phyloP scores from a whole-genome alignment of 148 eudicot species.

The Nepenthes mirabilis region DNA sequence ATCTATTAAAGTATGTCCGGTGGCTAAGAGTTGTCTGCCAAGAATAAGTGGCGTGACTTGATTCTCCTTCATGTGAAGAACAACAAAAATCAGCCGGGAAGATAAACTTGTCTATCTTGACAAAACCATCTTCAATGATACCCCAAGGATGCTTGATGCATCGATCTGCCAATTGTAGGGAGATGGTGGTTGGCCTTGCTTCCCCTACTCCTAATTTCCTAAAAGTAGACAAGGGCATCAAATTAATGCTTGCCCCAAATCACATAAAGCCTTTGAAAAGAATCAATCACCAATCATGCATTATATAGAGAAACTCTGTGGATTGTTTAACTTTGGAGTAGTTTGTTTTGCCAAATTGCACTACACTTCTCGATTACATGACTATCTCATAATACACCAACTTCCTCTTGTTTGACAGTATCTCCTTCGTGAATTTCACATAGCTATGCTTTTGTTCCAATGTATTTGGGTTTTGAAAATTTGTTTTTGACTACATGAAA shows the following conservation, averaged over 20 bases:
- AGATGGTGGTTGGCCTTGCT: neutral
- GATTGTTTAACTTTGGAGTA: neutral
- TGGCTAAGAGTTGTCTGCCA: neutral
- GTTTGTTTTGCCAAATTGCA: neutral
- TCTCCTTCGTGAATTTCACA: neutral
- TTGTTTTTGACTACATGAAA: too few species aligned
- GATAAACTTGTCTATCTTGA: neutral
- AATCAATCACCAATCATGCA: neutral
- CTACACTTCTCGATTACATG: neutral
- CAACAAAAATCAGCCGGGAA: neutral
- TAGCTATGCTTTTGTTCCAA: neutral
- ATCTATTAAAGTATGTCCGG: neutral
- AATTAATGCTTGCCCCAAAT: neutral
- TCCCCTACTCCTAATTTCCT: neutral
- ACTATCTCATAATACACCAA: neutral
- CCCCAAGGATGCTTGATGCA: neutral
- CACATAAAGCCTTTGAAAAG: neutral
- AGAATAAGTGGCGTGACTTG: neutral
- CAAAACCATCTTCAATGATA: neutral
- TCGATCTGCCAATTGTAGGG: neutral
- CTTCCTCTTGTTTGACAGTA: neutral
- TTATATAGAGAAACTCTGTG: neutral
- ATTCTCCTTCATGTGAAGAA: neutral
- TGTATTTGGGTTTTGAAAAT: neutral
- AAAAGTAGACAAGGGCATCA: neutral